Evolutionary conservation across 2,329 filamentous ascomycete species (phyloP).

Genomic region (Coniochaeta hoffmannii): DNA sequence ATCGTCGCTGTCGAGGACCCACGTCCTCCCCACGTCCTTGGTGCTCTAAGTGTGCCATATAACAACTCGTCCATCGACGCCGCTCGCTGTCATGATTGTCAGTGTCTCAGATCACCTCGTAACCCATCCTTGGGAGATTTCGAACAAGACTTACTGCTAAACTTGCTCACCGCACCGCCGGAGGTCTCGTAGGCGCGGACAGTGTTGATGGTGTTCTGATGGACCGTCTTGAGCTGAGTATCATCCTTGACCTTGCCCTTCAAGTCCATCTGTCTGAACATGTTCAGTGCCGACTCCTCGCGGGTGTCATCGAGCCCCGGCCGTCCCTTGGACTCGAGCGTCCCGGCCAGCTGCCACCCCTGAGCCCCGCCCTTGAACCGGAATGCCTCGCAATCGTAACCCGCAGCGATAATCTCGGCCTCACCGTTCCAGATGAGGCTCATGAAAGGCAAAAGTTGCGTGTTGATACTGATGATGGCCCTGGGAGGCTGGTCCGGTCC

Average conservation of each 20-base stretch:
- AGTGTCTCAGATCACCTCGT: constrained; percentile 10
- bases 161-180: constrained; percentile 61
- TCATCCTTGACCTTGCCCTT: constrained; percentile 90
- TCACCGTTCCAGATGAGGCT: constrained; percentile 89
- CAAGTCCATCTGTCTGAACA: constrained; percentile 98
- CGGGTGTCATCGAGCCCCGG: constrained; percentile 54
- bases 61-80: constrained; percentile 75
- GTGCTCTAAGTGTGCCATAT: constrained; percentile 60
- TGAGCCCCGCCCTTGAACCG: constrained; percentile 70
- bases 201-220: constrained; percentile 93
- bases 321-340: constrained; percentile 67
- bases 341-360: constrained; percentile 80
- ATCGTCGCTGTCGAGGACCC: background rate
- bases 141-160: constrained; percentile 67
- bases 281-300: constrained; percentile 92
- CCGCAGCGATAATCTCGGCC: constrained; percentile 88
- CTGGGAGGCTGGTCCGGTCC: constrained; percentile 83
- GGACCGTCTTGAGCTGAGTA: constrained; percentile 87
- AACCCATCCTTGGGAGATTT: constrained; percentile 4
- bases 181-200: constrained; percentile 67
- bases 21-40: no score
- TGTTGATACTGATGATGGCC: constrained; percentile 85
- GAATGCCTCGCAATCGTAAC: constrained; percentile 86
- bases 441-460: constrained; percentile 86
- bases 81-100: constrained; percentile 53